Base-by-base conservation (phyloP, 345 rosid genomes). In the Sisymbrium irio region DNA sequence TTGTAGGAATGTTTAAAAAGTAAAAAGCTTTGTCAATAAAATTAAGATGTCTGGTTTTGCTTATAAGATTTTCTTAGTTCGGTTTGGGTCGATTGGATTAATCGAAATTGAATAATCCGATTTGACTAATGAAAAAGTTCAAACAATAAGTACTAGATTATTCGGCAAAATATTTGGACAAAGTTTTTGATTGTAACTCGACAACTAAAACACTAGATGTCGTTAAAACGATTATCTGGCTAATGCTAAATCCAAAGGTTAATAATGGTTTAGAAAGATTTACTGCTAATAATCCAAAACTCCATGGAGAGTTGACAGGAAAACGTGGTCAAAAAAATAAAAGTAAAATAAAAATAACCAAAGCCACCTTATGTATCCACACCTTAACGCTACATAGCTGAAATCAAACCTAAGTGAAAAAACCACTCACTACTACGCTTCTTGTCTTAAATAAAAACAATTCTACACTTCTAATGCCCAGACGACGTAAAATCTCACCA, bases 381-480 rank as follows among this genome's bases (percentile, higher is more conserved):
- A 58, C 45, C 40, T 59, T 41, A 69, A 54, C 70, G 42, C 58
- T 62, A 69, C 65, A 67, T 69, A 53, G 27, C 62, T 56, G 22
- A 60, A 49, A 60, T 25, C 63, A 55, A 75, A 45, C 75, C 79
- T 76, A 69, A 63, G 22, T 12, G 42, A 55, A 61, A 37, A 36
- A 58, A 20, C n/a, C 25, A 44, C 36, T 53, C 54, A 51, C 65
- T 44, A 69, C 71, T 76, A 76, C 5, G 22, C 40, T 46, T 60
- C 42, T 60, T 15, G 74, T 68, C 74, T 75, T 61, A 62, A 58
- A 41, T 51, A 61, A 39, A 40, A 75, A 68, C 69, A 75, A 68
- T 42, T 62, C 69, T 75, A 75, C 69, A 61, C 32, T 57, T 32
- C 70, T 71, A 69, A 39, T 69, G 19, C 65, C 67, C 32, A 37